These are phyloP conservation scores for Trebouxiophyceae sp. DNA, from an alignment of 163 green algal genomes.

Conservation along the genomic window DNA sequence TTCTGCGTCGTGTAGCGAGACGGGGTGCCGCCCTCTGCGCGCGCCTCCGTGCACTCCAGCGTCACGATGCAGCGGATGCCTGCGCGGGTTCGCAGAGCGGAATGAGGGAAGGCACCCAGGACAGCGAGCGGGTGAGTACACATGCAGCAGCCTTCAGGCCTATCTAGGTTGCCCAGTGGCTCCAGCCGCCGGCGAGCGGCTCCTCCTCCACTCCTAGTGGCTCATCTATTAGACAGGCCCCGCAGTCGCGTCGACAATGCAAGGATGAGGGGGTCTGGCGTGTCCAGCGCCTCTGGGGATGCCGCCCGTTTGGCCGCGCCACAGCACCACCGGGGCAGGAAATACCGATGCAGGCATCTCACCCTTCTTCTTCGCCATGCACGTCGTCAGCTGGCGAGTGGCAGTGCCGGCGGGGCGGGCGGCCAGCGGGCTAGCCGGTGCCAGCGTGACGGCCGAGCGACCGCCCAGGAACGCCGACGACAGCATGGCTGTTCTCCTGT, in stretches of 20 bases:
- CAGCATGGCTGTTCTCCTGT: no score
- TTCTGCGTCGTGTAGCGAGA: conserved; percentile 88
- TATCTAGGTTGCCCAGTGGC: no score
- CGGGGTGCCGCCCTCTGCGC: conserved; percentile 53
- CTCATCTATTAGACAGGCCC: no score
- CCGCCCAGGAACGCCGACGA: no score
- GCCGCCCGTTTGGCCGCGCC: no score
- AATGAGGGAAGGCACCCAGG: conserved; percentile 1
- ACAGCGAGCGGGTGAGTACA: neutral
- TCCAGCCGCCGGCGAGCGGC: no score
- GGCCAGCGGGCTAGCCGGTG: no score
- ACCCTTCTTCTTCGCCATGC: conserved; percentile 93
- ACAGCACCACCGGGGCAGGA: neutral
- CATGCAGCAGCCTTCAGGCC: neutral
- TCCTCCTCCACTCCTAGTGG: no score
- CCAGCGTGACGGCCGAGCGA: no score
- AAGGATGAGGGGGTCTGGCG: neutral
- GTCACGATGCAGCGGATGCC: conserved; percentile 79
- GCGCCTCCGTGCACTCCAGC: conserved; percentile 93
- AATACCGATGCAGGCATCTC: neutral
- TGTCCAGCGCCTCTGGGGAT: neutral
- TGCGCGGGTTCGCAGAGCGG: neutral
- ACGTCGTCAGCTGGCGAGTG: conserved; percentile 52
- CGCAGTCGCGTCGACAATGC: neutral
- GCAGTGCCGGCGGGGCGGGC: conserved; percentile 11